Evolutionary conservation across 768 basidiomycete genomes (phyloP).

Genomic region (Rhodotorula graminis): DNA sequence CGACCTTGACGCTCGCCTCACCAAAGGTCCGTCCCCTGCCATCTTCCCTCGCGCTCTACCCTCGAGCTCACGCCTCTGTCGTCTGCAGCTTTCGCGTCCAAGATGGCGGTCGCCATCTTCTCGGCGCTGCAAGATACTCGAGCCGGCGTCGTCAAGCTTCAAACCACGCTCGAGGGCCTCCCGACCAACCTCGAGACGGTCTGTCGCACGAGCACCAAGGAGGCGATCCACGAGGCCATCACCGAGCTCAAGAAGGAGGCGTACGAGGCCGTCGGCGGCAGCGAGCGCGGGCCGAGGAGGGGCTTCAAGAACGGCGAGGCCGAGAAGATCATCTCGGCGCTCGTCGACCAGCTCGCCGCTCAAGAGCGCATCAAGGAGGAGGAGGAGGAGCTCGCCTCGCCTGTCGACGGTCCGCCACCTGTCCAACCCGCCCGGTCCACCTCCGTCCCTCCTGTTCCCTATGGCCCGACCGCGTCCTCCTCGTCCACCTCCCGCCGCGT

Average conservation of each 20-base stretch:
- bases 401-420: background rate
- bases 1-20: slow-evolving; percentile 26
- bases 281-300: background rate
- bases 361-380: slow-evolving; percentile 34
- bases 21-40: background rate
- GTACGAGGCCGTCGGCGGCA: slow-evolving; percentile 13
- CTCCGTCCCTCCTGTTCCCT: background rate
- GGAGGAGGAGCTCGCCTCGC: slow-evolving; percentile 11
- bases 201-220: slow-evolving; percentile 11
- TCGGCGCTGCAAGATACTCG: slow-evolving; percentile 29
- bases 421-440: background rate
- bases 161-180: slow-evolving; percentile 34
- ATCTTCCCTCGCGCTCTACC: too few relatives aligned
- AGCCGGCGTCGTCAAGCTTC: slow-evolving; percentile 13
- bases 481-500: background rate
- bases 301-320: slow-evolving; percentile 36
- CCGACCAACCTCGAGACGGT: slow-evolving; percentile 20
- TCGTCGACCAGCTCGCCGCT: slow-evolving; percentile 33
- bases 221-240: slow-evolving; percentile 33
- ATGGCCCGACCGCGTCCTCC: background rate
- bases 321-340: slow-evolving; percentile 34
- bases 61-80: too few relatives aligned
- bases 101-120: slow-evolving; percentile 35
- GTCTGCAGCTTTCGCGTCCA: slow-evolving; percentile 20
- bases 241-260: slow-evolving; percentile 34